Percentiles rank a stretch among this genome's conserved stretches.
Evolutionary conservation across 768 basidiomycete species (phyloP).

Genomic region (Lactifluus hygrophoroides): DNA sequence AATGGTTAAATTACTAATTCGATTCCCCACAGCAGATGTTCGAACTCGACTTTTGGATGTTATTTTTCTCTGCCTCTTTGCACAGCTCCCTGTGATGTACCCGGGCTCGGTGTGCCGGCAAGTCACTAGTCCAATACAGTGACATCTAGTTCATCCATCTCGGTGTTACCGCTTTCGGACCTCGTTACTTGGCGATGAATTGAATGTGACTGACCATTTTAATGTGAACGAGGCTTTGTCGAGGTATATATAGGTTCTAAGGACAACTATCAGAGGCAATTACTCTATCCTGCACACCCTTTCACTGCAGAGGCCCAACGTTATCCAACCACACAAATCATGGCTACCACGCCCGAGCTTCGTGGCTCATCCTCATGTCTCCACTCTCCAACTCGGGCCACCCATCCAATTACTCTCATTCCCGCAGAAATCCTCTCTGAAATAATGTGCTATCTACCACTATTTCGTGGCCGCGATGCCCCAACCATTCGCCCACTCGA

Average conservation of each 20-base stretch:
- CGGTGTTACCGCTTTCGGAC: too few relatives aligned
- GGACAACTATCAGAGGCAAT: neutral
- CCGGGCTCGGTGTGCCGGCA: too few relatives aligned
- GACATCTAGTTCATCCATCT: too few relatives aligned
- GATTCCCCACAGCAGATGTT: slow-evolving; percentile 52
- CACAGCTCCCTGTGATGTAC: neutral
- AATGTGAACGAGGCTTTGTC: too few relatives aligned
- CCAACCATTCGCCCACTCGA: slow-evolving; percentile 9
- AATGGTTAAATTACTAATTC: slow-evolving; percentile 57
- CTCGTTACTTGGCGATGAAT: too few relatives aligned
- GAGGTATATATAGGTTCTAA: neutral
- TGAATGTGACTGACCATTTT: neutral
- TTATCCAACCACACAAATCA: neutral
- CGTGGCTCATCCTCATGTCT: neutral
- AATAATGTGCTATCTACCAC: slow-evolving; percentile 14
- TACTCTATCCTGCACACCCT: neutral
- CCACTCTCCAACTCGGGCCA: neutral
- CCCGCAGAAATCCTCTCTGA: slow-evolving; percentile 13
- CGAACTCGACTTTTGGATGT: slow-evolving; percentile 52
- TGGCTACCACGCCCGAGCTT: too few relatives aligned
- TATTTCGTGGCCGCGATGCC: slow-evolving; percentile 6
- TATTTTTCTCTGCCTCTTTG: too few relatives aligned
- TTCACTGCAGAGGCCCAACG: neutral
- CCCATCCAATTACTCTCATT: slow-evolving; percentile 7
- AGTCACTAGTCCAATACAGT: too few relatives aligned